A percentile compares a stretch with the other conserved stretches of the same genome.
phyloP scores from a whole-genome alignment of 1,284 basidiomycete species.

The Cryptococcus wingfieldii region DNA sequence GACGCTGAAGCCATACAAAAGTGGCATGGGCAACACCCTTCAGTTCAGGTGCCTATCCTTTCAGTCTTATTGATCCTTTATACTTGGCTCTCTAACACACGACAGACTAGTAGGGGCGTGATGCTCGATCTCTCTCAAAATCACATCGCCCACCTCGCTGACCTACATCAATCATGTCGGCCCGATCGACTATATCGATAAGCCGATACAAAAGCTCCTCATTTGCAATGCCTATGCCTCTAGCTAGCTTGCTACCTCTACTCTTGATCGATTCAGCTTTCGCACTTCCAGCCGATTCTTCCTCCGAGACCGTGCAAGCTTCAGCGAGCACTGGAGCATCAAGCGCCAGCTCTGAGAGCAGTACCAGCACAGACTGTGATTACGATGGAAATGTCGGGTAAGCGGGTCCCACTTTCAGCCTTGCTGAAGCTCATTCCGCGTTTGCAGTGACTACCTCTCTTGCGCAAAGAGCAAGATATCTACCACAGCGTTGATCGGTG shows the following conservation, averaged over 20 bases:
- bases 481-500: conserved; percentile 25
- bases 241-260: background rate
- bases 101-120: background rate
- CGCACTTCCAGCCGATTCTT: background rate
- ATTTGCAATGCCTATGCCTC: background rate
- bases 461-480: conserved; percentile 24
- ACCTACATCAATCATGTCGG: no score
- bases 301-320: no score
- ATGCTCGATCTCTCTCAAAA: background rate
- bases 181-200: no score
- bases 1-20: no score
- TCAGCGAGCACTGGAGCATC: background rate
- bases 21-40: no score
- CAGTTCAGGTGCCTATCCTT: no score
- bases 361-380: background rate
- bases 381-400: background rate
- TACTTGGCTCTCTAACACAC: no score
- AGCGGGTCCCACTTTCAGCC: background rate
- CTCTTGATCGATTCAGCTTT: background rate
- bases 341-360: background rate
- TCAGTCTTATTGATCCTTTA: no score
- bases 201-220: no score
- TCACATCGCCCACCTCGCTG: background rate
- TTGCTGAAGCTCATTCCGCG: background rate
- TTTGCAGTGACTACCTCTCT: conserved; percentile 21